Base-by-base conservation (phyloP, 2,329 filamentous ascomycete genomes). In the Calonectria leucothoes region DNA sequence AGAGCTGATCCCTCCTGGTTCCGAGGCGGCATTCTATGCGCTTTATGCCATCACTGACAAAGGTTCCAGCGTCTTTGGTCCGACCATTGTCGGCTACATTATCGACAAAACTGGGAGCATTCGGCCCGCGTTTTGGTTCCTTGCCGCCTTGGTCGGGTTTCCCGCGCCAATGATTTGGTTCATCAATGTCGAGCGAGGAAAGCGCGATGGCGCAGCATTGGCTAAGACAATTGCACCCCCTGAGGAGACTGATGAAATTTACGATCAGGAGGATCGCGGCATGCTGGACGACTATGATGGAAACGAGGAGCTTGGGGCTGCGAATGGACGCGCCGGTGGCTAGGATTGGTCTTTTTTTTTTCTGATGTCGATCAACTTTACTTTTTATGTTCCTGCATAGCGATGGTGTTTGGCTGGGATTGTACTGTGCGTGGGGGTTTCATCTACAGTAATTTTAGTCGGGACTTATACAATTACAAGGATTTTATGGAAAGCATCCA, bases 31-130 rank as follows among this genome's bases (percentile, higher is more conserved):
- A 0, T 99, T 99, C 82, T 99, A 98, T 82, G 96, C 96, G 0
- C 88, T 99, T 2, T 99, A 98, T 82, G 97, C 97, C 42, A 98
- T 98, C 76, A 98, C 97, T 2, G 97, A 99, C 83, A 99, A 99
- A 84, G 96, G 96, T 1, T 97, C 94, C 27, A 97, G 94, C 82
- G 89, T 98, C 2, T 98, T 99, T 83, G 97, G 97, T 0, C 97
- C 97, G 0, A 94, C 95, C 0, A 96, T 99, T 82, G 97, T 99
- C 0, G 97, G 96, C 1, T 92, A 93, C 15, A 98, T 99, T 76
- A 98, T 97, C 15, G 96, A 98, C 84, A 91, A 88, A 65, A 93
- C 93, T 33, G 94, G 94, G 6, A 93, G 94, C 78, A 96, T 97
- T 72, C 89, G 94, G 63, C 94, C 94, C 8, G 96, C 96, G 0